Conservation (phyloP, 2,329 filamentous ascomycete species). For the Furcasterigmium sp. region DNA sequence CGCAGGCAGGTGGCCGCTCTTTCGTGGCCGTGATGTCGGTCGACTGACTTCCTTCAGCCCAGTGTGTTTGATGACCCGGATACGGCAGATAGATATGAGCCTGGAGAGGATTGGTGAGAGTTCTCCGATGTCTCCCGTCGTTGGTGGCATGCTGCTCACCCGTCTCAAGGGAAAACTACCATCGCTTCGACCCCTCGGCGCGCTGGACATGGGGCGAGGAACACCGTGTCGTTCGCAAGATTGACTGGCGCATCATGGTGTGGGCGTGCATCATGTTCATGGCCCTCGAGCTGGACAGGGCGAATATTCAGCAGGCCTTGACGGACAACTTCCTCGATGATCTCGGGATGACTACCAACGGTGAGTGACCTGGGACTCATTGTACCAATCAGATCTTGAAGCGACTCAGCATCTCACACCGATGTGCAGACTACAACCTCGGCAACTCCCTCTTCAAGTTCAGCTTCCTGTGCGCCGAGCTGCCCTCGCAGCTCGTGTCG, state of each 20-base stretch:
- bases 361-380: conserved; percentile 16
- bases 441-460: conserved; percentile 45
- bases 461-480: conserved; percentile 47
- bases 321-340: conserved; percentile 37
- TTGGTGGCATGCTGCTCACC: background rate
- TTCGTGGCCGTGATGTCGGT: conserved; percentile 37
- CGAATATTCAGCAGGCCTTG: conserved; percentile 35
- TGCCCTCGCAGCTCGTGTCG: conserved; percentile 52
- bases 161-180: conserved; percentile 30
- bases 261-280: conserved; percentile 44
- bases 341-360: conserved; percentile 32
- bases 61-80: conserved; percentile 32
- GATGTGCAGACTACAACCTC: conserved; percentile 33
- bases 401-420: background rate
- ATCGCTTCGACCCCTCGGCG: conserved; percentile 41
- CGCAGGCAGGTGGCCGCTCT: conserved; percentile 16
- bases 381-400: background rate
- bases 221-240: conserved; percentile 28
- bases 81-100: conserved; percentile 27
- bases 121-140: background rate
- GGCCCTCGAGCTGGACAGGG: conserved; percentile 39
- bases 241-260: conserved; percentile 29
- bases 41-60: conserved; percentile 11
- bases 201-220: conserved; percentile 38
- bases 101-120: conserved; percentile 15